Percentiles rank a stretch among this genome's conserved stretches.
phyloP scores from a whole-genome alignment of 2,329 filamentous ascomycete genomes.

The Zopfia rhizophila region DNA sequence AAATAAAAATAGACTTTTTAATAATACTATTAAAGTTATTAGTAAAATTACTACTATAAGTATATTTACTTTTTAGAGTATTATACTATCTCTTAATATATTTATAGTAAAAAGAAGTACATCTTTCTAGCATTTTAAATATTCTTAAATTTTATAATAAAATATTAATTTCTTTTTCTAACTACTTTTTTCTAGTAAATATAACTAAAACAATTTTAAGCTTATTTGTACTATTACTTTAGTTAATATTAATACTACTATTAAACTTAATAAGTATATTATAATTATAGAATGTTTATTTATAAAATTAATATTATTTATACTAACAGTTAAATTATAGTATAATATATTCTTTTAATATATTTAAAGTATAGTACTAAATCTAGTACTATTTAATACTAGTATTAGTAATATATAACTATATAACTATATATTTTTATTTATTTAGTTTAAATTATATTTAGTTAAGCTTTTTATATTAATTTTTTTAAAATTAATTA shows the following conservation, averaged over 20 bases:
- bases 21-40: conserved; percentile 19
- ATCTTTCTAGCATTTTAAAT: conserved; percentile 18
- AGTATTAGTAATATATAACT: conserved; percentile 19
- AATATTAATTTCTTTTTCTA: conserved; percentile 23
- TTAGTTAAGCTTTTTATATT: conserved; percentile 17
- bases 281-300: conserved; percentile 19
- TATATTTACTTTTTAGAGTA: conserved; percentile 12
- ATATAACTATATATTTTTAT: conserved; percentile 20
- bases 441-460: conserved; percentile 16
- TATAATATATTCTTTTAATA: conserved; percentile 23
- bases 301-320: conserved; percentile 20
- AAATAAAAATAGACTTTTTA: conserved; percentile 11
- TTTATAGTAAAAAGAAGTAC: conserved; percentile 23
- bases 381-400: conserved; percentile 21
- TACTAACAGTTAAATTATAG: conserved; percentile 23
- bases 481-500: conserved; percentile 15
- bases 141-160: conserved; percentile 24
- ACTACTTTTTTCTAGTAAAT: conserved; percentile 24
- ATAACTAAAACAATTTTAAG: conserved; percentile 19
- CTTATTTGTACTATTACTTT: conserved; percentile 20
- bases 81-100: conserved; percentile 8
- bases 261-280: conserved; percentile 24
- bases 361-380: conserved; percentile 14
- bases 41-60: conserved; percentile 22
- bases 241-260: conserved; percentile 22